phyloP scores from a whole-genome alignment of 495 filamentous ascomycete genomes.

The Jackrogersella minutella region DNA sequence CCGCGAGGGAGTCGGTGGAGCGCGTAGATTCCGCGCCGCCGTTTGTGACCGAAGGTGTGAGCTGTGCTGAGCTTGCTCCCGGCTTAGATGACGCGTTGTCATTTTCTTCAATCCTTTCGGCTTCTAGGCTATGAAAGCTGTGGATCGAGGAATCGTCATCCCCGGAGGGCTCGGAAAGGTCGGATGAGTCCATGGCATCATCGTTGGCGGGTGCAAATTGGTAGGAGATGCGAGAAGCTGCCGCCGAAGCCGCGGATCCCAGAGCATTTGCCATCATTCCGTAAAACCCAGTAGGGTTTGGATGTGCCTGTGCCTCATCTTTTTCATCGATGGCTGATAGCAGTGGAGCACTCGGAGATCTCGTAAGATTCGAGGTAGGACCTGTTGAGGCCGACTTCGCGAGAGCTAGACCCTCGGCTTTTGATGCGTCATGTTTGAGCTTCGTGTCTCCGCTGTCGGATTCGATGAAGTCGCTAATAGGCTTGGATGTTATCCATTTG shows the following conservation, averaged over 20 bases:
- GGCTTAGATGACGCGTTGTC: slow-evolving; percentile 35
- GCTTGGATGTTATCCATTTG: slow-evolving; percentile 76
- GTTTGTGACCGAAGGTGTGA: slow-evolving; percentile 34
- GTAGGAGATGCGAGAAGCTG: slow-evolving; percentile 47
- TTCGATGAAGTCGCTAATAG: slow-evolving; percentile 52
- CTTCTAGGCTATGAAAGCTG: slow-evolving; percentile 51
- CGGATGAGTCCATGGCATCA: slow-evolving; percentile 45
- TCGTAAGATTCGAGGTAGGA: slow-evolving; percentile 9
- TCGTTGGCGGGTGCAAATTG: slow-evolving; percentile 43
- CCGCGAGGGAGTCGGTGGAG: slow-evolving; percentile 42
- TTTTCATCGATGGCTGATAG: slow-evolving; percentile 18
- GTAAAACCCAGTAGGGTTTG: slow-evolving; percentile 59
- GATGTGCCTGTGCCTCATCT: slow-evolving; percentile 49
- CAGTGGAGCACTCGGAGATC: not conserved
- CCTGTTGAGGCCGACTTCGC: slow-evolving; percentile 20
- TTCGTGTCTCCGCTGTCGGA: slow-evolving; percentile 24
- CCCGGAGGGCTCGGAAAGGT: slow-evolving; percentile 16
- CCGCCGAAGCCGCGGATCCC: slow-evolving; percentile 52
- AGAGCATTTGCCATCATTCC: slow-evolving; percentile 59
- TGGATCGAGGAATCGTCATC: slow-evolving; percentile 46
- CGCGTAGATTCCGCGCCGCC: slow-evolving; percentile 47
- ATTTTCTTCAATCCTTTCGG: slow-evolving; percentile 40
- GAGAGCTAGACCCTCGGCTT: slow-evolving; percentile 17
- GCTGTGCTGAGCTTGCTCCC: slow-evolving; percentile 37
- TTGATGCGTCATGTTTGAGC: slow-evolving; percentile 26